These are phyloP conservation scores for Leucocoprinus leucothites DNA, from an alignment of 768 basidiomycete species.

Conservation along the genomic window DNA sequence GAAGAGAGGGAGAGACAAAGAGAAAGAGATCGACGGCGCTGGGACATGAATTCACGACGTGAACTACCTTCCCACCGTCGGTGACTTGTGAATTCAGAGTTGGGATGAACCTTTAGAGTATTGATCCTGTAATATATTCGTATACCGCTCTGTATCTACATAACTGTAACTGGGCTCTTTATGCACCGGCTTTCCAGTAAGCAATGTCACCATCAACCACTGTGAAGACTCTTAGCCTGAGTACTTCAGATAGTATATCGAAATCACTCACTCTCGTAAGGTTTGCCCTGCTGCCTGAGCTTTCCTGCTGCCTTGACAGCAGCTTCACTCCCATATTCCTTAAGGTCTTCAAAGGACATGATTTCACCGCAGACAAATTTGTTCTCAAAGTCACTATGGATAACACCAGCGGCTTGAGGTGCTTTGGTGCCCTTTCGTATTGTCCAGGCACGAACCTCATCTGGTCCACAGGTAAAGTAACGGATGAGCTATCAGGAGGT, in stretches of 20 bases:
- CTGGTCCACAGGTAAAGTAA: conserved; percentile 96
- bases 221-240: conserved; percentile 20
- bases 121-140: conserved; percentile 10
- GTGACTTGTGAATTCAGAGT: conserved; percentile 13
- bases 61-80: conserved; percentile 22
- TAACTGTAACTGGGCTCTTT: neutral
- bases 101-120: neutral
- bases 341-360: conserved; percentile 88
- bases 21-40: conserved; percentile 41
- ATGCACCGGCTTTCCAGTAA: conserved; percentile 79
- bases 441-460: conserved; percentile 98
- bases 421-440: conserved; percentile 93
- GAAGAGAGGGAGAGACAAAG: conserved; percentile 23
- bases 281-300: conserved; percentile 93
- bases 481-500: conserved; percentile 65
- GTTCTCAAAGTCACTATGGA: conserved; percentile 97
- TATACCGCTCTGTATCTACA: conserved; percentile 6
- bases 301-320: conserved; percentile 96
- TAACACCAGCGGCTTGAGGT: conserved; percentile 96
- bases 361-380: conserved; percentile 98
- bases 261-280: conserved; percentile 78
- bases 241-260: neutral
- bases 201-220: conserved; percentile 91
- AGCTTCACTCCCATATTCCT: conserved; percentile 85
- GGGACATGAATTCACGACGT: conserved; percentile 46